Base-by-base conservation (phyloP, 1,284 basidiomycete species). In the Crucibulum parvulum region DNA sequence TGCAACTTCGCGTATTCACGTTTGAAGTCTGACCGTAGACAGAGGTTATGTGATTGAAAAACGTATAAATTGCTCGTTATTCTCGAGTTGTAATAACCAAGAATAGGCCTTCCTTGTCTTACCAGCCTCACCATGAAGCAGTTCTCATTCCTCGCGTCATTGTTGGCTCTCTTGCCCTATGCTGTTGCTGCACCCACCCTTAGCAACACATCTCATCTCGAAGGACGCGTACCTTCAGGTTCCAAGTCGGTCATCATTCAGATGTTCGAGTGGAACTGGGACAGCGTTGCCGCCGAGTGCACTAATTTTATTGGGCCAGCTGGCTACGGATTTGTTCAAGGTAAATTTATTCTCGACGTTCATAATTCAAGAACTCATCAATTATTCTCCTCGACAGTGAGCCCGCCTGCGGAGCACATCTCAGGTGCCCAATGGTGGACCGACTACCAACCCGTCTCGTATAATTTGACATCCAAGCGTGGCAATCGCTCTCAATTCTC, bases 271-370 rank as follows among this genome's bases (percentile, higher is more conserved):
- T 87, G 85, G 85, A 78, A 63, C 31, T 87, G 84, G 84, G 75
- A 79, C 67, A 88, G 84, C 64, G 71, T 90, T 54, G 88, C 88
- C 1, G 69, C 81, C 1, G 88, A 91, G 73, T 91, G 89, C 72
- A 85, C 80, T 6, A 78, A 77, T 56, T 90, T 89, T 70, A 80
- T 91, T 55, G 88, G 89, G 1, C 87, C 88, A 6, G 83, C 85
- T 31, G 85, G 87, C 0, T 89, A 89, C 69, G 88, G 87, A 5
- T 89, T 82, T 65, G 86, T 90, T 18, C 88, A 90, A 85, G 84
- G 86, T 84, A 43, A 47, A 61, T 59, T 38, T 48, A 39, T 37
- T 16, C 24, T 24, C 24, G 24, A 24, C 41, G 60, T 68, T 61
- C 58, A 31, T 16, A 58, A 16, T 59, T 18, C 7, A 24, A 9